phyloP scores from a whole-genome alignment of 169 alveolate genomes.

The Plasmodium reichenowi region DNA sequence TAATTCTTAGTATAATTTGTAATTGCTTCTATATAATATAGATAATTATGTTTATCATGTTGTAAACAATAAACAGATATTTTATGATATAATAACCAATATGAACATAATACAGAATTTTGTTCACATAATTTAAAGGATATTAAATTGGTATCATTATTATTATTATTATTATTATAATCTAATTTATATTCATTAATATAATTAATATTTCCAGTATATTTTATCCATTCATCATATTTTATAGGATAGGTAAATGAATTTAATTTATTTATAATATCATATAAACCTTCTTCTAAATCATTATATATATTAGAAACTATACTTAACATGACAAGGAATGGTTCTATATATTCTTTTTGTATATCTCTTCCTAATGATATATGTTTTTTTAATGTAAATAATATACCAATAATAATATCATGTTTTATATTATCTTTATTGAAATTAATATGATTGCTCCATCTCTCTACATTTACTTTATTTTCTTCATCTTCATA shows the following conservation, averaged over 20 bases:
- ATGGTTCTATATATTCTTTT: constrained; percentile 15
- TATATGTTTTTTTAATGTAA: constrained; percentile 26
- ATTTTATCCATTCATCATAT: constrained; percentile 38
- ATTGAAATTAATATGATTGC: neutral
- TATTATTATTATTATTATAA: neutral
- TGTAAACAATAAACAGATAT: constrained; percentile 39
- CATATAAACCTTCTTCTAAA: neutral
- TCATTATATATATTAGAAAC: constrained; percentile 47
- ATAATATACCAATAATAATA: constrained; percentile 48
- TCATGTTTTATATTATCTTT: constrained; percentile 49
- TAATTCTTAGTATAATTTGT: constrained; percentile 46
- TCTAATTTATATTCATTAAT: constrained; percentile 3
- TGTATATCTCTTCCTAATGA: constrained; percentile 23
- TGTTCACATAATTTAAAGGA: constrained; percentile 35
- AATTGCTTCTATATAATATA: constrained; percentile 14
- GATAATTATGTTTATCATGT: constrained; percentile 28
- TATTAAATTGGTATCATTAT: no score
- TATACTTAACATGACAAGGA: constrained; percentile 16
- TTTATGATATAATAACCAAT: constrained; percentile 54
- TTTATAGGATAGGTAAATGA: constrained; percentile 20
- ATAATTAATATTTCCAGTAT: neutral
- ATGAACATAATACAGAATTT: constrained; percentile 40
- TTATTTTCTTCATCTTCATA: neutral
- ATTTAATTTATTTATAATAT: neutral
- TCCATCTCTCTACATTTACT: constrained; percentile 23